Conservation (phyloP, 129 eudicot species). For the sunflower (Helianthus annuus) region DNA sequence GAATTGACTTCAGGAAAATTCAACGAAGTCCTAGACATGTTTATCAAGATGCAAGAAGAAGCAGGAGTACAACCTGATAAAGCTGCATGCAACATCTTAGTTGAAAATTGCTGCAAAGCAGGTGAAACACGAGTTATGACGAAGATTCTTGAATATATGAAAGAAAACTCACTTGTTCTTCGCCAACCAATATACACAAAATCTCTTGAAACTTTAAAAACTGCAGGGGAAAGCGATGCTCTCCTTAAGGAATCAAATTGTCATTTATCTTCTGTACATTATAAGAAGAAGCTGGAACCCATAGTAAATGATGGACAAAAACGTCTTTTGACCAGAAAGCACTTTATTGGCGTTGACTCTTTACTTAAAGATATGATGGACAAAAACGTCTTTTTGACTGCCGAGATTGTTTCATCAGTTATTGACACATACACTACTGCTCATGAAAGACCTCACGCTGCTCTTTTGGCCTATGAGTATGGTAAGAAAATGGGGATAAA, state of each 20-base stretch:
- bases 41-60: too few relatives aligned
- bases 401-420: slow-evolving; percentile 47
- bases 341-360: slow-evolving; percentile 40
- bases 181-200: slow-evolving; percentile 60
- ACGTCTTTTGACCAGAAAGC: slow-evolving; percentile 47
- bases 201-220: slow-evolving; percentile 56
- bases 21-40: slow-evolving; percentile 35
- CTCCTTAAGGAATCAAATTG: slow-evolving; percentile 76
- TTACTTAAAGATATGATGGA: slow-evolving; percentile 38
- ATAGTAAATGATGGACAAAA: slow-evolving; percentile 10
- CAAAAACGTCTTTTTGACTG: slow-evolving; percentile 42
- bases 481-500: slow-evolving; percentile 41
- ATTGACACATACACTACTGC: slow-evolving; percentile 48
- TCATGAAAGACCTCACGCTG: slow-evolving; percentile 49
- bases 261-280: slow-evolving; percentile 44
- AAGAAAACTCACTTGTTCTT: slow-evolving; percentile 64
- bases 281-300: slow-evolving; percentile 18
- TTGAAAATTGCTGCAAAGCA: too few relatives aligned
- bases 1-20: slow-evolving; percentile 57
- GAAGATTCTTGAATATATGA: too few relatives aligned
- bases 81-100: too few relatives aligned
- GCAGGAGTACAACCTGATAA: too few relatives aligned
- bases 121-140: too few relatives aligned
- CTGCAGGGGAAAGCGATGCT: slow-evolving; percentile 43
- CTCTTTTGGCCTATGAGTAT: slow-evolving; percentile 29